Percentiles rank a stretch among this genome's conserved stretches.
phyloP scores from a whole-genome alignment of 225 moss, liverwort and hornwort genomes.

The Pseudoscleropodium purum region DNA sequence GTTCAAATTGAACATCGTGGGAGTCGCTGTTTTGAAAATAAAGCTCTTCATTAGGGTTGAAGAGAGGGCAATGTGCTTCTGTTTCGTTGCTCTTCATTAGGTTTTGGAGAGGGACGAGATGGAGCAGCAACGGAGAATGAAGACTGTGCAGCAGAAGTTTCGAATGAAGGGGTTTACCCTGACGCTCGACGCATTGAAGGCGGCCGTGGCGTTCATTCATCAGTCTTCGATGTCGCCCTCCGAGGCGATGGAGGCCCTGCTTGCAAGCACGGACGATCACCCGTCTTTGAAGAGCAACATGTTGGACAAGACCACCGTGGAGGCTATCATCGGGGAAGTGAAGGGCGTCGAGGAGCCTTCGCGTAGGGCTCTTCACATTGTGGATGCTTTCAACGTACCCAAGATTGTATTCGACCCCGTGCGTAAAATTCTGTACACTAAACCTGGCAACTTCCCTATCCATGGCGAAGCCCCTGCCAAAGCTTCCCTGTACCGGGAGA shows the following conservation, averaged over 20 bases:
- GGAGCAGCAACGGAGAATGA: slow-evolving; percentile 80
- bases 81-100: not conserved
- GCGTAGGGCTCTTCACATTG: slow-evolving; percentile 36
- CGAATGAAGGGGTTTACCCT: slow-evolving; percentile 83
- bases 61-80: not conserved
- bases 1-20: not conserved
- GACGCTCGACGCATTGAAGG: slow-evolving; percentile 71
- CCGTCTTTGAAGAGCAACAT: slow-evolving; percentile 68
- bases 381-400: slow-evolving; percentile 64
- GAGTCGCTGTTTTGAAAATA: not conserved
- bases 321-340: slow-evolving; percentile 47
- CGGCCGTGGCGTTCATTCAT: slow-evolving; percentile 50
- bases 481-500: slow-evolving; percentile 77
- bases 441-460: slow-evolving; percentile 28
- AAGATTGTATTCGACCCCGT: slow-evolving; percentile 64
- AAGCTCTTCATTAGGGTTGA: not conserved
- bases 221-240: slow-evolving; percentile 21
- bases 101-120: slow-evolving; percentile 2
- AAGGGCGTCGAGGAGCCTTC: slow-evolving; percentile 40
- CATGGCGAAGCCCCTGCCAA: slow-evolving; percentile 81
- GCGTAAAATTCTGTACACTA: slow-evolving; percentile 66
- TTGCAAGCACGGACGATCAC: slow-evolving; percentile 57
- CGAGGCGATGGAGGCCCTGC: slow-evolving; percentile 49
- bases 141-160: slow-evolving; percentile 86
- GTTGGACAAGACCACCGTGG: slow-evolving; percentile 53